Evolutionary conservation across 2,329 filamentous ascomycete species (phyloP), one percentile per base, ranked within the genome.

Genomic region (Arthrocladium fulminans): DNA sequence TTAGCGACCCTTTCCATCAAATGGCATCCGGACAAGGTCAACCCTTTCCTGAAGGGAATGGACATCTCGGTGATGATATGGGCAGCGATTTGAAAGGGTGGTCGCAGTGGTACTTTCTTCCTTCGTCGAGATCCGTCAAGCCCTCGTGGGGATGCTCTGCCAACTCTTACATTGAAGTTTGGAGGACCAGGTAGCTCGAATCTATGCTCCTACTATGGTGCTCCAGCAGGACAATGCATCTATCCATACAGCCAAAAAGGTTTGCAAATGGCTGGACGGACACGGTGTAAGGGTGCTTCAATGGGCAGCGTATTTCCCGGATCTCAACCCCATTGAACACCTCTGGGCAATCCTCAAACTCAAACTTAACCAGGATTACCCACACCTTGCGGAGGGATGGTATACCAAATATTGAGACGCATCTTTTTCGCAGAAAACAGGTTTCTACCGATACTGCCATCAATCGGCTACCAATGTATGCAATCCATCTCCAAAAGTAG

Each of bases 291-390:
- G 23, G 2, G 22, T 52, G 5, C 51, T 60, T 6, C 34, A 56
- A 35, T 61, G 51, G 56, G 58, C 50, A 13, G 44, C 51, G 2
- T 61, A 59, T 34, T 53, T 37, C 40, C 56, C 53, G 27, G 55
- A 62, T 53, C 51, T 63, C 13, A 61, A 63, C 43, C 58, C 51
- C 20, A 63, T 64, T 52, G 51, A 64, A 48, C 49, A 62, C 49
- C 41, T 60, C 25, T 62, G 48, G 55, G 45, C 38, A 40, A 10
- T 38, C 1, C 49, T 62, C 8, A 62, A 63, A 47, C 51, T 55
- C 38, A 24, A 48, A 17, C 48, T 59, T 27, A 51, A 54, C 32
- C 41, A 54, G 29, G 30, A 54, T 4, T 49, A 54, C 35, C 55
- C 50, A 17, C 51, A 59, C 20, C 47, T 61, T 37, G 51, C 49